Conservation (phyloP, 2,329 filamentous ascomycete genomes). For the Ophiosphaerella herpotricha region DNA sequence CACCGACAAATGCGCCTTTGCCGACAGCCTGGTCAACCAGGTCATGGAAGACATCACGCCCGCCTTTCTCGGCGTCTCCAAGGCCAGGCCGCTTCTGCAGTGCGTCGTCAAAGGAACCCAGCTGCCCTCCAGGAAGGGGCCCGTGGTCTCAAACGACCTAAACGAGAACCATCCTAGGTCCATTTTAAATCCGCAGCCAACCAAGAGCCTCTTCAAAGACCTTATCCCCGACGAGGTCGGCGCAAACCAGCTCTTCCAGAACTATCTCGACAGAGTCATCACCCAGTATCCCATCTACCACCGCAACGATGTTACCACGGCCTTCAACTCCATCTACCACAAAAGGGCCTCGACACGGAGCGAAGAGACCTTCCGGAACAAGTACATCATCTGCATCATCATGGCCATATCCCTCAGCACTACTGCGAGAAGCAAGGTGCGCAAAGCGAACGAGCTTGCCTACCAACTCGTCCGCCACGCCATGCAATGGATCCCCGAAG, state of each 20-base stretch:
- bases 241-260: constrained; percentile 38
- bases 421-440: constrained; percentile 40
- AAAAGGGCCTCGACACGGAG: constrained; percentile 25
- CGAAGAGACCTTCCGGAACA: constrained; percentile 35
- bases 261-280: constrained; percentile 41
- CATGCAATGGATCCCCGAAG: constrained; percentile 43
- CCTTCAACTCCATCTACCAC: constrained; percentile 41
- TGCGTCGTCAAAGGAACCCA: constrained; percentile 44
- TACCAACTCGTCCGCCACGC: constrained; percentile 41
- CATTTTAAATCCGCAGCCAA: constrained; percentile 42
- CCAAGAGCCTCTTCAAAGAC: constrained; percentile 28
- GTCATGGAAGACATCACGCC: constrained; percentile 44
- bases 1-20: constrained; percentile 33
- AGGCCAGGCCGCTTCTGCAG: constrained; percentile 36
- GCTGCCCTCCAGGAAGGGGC: constrained; percentile 41
- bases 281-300: constrained; percentile 47
- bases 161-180: constrained; percentile 44
- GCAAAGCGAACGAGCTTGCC: constrained; percentile 38
- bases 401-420: constrained; percentile 45
- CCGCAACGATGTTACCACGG: constrained; percentile 36
- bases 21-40: constrained; percentile 38
- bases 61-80: constrained; percentile 42
- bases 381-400: constrained; percentile 44
- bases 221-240: constrained; percentile 37
- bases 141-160: constrained; percentile 40